A percentile compares a stretch with the other conserved stretches of the same genome.
Evolutionary conservation across 2,329 filamentous ascomycete genomes (phyloP).

Genomic region (Metarhizium robertsii): DNA sequence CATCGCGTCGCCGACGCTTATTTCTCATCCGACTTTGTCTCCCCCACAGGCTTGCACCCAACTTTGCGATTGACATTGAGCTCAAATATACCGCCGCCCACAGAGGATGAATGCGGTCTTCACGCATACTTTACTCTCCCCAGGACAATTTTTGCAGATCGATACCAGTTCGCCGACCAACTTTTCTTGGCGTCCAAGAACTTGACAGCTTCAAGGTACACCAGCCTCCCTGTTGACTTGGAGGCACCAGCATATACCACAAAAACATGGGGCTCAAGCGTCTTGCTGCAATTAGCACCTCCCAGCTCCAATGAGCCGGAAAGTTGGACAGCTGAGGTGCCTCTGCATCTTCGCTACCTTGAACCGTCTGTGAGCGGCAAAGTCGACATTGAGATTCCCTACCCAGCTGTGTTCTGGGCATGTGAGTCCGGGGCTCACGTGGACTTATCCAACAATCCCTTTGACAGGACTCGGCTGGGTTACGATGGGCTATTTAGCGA

Average conservation of each 20-base stretch:
- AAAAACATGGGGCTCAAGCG: slow-evolving; percentile 65
- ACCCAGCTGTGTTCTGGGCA: slow-evolving; percentile 85
- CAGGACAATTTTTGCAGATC: slow-evolving; percentile 72
- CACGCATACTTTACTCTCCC: slow-evolving; percentile 80
- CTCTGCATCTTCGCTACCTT: slow-evolving; percentile 80
- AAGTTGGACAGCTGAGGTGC: slow-evolving; percentile 60
- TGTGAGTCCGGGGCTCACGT: slow-evolving; percentile 58
- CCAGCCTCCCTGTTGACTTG: slow-evolving; percentile 73
- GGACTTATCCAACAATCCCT: slow-evolving; percentile 69
- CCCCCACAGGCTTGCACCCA: slow-evolving; percentile 76
- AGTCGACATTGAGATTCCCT: slow-evolving; percentile 53
- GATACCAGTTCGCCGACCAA: slow-evolving; percentile 69
- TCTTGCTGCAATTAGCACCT: slow-evolving; percentile 64
- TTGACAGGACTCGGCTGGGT: slow-evolving; percentile 75
- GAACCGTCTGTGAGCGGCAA: slow-evolving; percentile 48
- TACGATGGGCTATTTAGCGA: slow-evolving; percentile 74
- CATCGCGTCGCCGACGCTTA: slow-evolving; percentile 51
- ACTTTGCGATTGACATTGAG: slow-evolving; percentile 61
- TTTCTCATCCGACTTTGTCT: slow-evolving; percentile 56
- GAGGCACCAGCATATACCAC: slow-evolving; percentile 82
- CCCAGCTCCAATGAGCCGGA: slow-evolving; percentile 30
- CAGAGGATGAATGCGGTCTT: slow-evolving; percentile 55
- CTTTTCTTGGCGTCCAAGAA: slow-evolving; percentile 78
- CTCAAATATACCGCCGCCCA: slow-evolving; percentile 37
- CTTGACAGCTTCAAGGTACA: slow-evolving; percentile 55